Evolutionary conservation across 106 monocot genomes (phyloP).

Genomic region (Acorus calamus): DNA sequence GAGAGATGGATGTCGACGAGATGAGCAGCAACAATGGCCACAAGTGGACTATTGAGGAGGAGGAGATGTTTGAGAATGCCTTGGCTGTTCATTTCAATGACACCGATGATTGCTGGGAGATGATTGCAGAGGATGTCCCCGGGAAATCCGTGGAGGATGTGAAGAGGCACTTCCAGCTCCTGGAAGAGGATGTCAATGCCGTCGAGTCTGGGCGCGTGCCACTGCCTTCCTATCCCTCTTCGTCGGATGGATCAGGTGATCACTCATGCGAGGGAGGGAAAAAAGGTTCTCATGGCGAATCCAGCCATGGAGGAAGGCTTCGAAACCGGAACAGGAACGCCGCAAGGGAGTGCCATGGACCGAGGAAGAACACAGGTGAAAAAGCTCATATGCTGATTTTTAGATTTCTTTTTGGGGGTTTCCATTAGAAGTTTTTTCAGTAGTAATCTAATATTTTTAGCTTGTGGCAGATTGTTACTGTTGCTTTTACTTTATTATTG

Average conservation of each 20-base stretch:
- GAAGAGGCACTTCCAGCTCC: constrained; percentile 56
- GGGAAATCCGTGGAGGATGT: constrained; percentile 61
- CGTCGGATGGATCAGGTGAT: constrained; percentile 27
- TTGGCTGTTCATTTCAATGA: constrained; percentile 39
- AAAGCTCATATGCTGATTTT: too few species aligned
- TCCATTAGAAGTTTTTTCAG: too few species aligned
- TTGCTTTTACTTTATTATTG: not conserved
- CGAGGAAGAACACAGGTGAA: constrained; percentile 93
- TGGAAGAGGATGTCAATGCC: constrained; percentile 58
- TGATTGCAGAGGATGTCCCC: constrained; percentile 43
- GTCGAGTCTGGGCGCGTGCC: constrained; percentile 75
- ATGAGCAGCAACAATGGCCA: constrained; percentile 23
- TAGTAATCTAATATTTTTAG: not conserved
- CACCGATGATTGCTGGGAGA: constrained; percentile 40
- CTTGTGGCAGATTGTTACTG: not conserved
- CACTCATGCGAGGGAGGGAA: constrained; percentile 15
- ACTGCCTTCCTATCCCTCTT: constrained; percentile 45
- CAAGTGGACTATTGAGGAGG: constrained; percentile 77
- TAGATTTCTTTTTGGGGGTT: too few species aligned
- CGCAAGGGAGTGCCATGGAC: constrained; percentile 91
- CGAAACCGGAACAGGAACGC: constrained; percentile 70
- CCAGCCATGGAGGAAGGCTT: constrained; percentile 36
- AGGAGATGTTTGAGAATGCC: constrained; percentile 82
- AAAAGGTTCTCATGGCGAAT: constrained; percentile 23
- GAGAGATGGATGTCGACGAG: constrained; percentile 36